Percentiles rank a stretch among this genome's conserved stretches.
These are phyloP conservation scores for Rosa rugosa DNA, from an alignment of 306 rosid genomes.

Conservation along the genomic window DNA sequence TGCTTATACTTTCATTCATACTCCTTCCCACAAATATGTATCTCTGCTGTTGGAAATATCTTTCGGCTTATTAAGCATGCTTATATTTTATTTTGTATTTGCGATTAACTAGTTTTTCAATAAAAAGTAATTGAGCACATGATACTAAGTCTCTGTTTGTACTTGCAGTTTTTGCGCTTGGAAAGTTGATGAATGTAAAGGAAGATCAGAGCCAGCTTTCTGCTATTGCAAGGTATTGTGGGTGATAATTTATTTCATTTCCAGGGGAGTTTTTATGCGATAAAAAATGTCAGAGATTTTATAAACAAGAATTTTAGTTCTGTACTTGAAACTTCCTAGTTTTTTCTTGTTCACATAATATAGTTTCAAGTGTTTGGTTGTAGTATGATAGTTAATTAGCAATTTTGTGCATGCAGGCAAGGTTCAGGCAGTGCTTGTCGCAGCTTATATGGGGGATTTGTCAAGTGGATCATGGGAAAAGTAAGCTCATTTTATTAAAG, in stretches of 20 bases:
- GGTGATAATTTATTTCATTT: slow-evolving; percentile 6
- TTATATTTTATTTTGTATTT: not conserved
- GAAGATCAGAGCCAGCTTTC: slow-evolving; percentile 93
- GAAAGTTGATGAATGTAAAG: slow-evolving; percentile 86
- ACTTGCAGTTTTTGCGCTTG: slow-evolving; percentile 81
- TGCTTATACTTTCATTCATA: too few species aligned
- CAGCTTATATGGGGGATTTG: slow-evolving; percentile 97
- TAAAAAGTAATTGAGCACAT: not conserved
- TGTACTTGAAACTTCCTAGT: not conserved
- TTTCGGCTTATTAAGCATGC: too few species aligned
- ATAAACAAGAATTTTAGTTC: not conserved
- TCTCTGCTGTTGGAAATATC: too few species aligned
- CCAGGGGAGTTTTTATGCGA: not conserved
- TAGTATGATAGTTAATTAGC: slow-evolving; percentile 9
- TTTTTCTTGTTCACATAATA: slow-evolving; percentile 1
- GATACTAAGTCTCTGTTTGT: slow-evolving; percentile 12
- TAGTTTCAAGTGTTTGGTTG: slow-evolving; percentile 10
- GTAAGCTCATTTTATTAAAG: slow-evolving; percentile 43
- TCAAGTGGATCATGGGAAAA: slow-evolving; percentile 97
- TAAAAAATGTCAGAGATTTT: not conserved
- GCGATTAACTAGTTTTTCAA: not conserved
- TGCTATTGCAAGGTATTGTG: slow-evolving; percentile 79
- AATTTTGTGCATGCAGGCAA: slow-evolving; percentile 58
- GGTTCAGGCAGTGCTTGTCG: slow-evolving; percentile 99
- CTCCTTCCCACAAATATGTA: too few species aligned